Evolutionary conservation across 2,329 filamentous ascomycete species (phyloP).

Genomic region (Aspergillus novoparasiticus): DNA sequence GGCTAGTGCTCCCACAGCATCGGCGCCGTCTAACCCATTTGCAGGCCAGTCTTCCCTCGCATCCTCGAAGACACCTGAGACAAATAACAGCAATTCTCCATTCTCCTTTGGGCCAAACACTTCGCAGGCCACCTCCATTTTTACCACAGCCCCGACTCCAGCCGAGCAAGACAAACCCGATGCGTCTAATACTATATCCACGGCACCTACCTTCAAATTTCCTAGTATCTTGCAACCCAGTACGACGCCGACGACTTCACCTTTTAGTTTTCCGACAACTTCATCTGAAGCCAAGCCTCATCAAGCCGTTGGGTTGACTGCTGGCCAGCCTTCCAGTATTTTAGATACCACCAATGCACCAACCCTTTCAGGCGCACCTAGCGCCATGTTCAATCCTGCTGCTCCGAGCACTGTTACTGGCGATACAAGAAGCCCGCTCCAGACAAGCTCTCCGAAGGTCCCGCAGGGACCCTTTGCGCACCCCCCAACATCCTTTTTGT

Average conservation of each 20-base stretch:
- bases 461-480: background rate
- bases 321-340: conserved; percentile 19
- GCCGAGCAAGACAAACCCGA: background rate
- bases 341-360: conserved; percentile 16
- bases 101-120: background rate
- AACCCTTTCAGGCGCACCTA: background rate
- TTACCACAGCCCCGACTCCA: background rate
- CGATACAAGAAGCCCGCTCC: background rate
- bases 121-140: conserved; percentile 1
- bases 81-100: background rate
- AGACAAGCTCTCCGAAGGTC: background rate
- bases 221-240: conserved; percentile 5
- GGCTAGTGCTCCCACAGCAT: background rate
- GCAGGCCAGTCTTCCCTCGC: conserved; percentile 10
- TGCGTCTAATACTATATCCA: background rate
- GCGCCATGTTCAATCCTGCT: conserved; percentile 16
- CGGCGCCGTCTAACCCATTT: conserved; percentile 18
- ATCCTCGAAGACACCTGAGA: conserved; percentile 3
- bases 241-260: conserved; percentile 11
- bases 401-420: background rate
- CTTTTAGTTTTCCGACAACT: conserved; percentile 5
- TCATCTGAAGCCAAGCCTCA: conserved; percentile 2
- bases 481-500: conserved; percentile 4
- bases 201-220: background rate
- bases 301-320: conserved; percentile 10